Evolutionary conservation across 805 yeast genomes (phyloP).

Genomic region (Ogataea thermomethanolica): DNA sequence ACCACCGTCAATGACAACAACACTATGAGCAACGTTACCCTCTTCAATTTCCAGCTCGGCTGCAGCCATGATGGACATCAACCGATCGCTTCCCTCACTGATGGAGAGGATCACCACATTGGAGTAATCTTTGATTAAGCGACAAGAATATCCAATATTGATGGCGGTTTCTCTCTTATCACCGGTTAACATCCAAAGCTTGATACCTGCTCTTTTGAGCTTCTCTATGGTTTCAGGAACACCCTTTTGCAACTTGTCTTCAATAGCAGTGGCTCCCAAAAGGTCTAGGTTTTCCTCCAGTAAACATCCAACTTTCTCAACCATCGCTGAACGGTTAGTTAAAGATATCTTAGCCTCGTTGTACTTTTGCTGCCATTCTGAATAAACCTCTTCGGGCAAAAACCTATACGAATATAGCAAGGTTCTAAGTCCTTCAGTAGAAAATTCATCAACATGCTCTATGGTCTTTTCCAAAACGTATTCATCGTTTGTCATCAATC

Average conservation of each 20-base stretch:
- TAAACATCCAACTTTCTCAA: slow-evolving; percentile 68
- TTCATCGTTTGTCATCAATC: slow-evolving; percentile 64
- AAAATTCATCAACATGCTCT: slow-evolving; percentile 89
- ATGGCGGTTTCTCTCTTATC: slow-evolving; percentile 98
- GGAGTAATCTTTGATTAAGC: slow-evolving; percentile 87
- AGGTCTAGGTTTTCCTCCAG: slow-evolving; percentile 69
- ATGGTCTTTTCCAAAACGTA: slow-evolving; percentile 78
- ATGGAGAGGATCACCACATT: slow-evolving; percentile 67
- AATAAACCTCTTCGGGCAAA: slow-evolving; percentile 57
- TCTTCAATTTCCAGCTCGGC: slow-evolving; percentile 69
- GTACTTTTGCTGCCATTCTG: slow-evolving; percentile 63
- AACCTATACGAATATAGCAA: slow-evolving; percentile 78
- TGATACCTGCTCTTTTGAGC: slow-evolving; percentile 87
- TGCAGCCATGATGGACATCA: slow-evolving; percentile 67
- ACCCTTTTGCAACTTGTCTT: slow-evolving; percentile 95
- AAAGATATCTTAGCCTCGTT: slow-evolving; percentile 75
- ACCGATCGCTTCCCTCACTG: slow-evolving; percentile 42
- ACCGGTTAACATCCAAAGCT: slow-evolving; percentile 98
- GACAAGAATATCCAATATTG: slow-evolving; percentile 93
- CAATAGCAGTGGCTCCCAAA: slow-evolving; percentile 94
- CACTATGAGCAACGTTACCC: slow-evolving; percentile 88
- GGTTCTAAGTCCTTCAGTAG: slow-evolving; percentile 92
- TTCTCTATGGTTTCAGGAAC: slow-evolving; percentile 94
- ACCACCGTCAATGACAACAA: slow-evolving; percentile 91
- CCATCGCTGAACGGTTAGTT: slow-evolving; percentile 56